phyloP scores from a whole-genome alignment of 2,329 filamentous ascomycete genomes.

The Emmonsiellopsis sp. region DNA sequence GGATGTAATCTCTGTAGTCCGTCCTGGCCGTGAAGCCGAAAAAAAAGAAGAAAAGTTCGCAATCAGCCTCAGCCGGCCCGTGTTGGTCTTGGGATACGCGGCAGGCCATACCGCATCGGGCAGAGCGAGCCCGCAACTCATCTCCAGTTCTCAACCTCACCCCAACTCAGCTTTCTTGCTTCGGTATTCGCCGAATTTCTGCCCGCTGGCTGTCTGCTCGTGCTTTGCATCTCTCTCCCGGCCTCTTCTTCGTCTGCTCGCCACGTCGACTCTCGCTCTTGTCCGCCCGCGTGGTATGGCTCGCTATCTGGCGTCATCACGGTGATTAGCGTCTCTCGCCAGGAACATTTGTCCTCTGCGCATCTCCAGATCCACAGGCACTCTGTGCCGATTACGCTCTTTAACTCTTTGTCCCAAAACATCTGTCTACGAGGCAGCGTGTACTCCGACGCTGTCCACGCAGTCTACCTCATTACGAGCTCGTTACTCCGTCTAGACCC shows the following conservation, averaged over 20 bases:
- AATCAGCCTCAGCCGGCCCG: no score
- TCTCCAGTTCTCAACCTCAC: background rate
- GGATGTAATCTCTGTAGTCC: no score
- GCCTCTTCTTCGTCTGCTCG: background rate
- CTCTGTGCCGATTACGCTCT: constrained; percentile 48
- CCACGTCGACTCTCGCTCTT: background rate
- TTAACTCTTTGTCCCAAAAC: background rate
- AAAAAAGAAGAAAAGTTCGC: no score
- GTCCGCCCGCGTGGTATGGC: background rate
- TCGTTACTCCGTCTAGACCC: background rate
- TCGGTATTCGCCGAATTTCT: background rate
- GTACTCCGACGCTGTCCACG: background rate
- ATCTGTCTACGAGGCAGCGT: background rate
- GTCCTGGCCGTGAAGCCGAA: no score
- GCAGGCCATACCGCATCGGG: background rate
- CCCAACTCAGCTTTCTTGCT: no score
- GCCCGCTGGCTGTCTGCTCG: background rate
- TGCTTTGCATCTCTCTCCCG: background rate
- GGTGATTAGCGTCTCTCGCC: background rate
- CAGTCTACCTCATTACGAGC: background rate
- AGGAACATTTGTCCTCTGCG: background rate
- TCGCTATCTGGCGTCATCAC: background rate
- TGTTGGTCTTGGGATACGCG: no score
- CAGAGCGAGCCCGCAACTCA: background rate
- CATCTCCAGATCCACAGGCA: constrained; percentile 25